Conservation (phyloP, 1,139 yeast genomes). For the Saccharomycopsis hybrid region DNA sequence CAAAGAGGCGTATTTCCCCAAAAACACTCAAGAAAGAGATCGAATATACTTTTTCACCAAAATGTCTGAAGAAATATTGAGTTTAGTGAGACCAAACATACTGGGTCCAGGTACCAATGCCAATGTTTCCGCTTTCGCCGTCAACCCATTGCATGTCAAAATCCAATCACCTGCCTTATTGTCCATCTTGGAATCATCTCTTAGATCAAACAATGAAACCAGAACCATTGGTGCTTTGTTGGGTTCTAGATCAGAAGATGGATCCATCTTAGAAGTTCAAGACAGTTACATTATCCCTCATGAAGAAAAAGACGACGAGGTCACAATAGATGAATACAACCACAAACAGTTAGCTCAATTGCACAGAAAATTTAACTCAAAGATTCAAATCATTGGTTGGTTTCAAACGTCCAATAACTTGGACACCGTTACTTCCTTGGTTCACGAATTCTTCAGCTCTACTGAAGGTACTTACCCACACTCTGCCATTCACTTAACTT, state of each 20-base stretch:
- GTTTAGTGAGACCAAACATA: constrained; percentile 19
- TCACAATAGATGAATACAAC: constrained; percentile 68
- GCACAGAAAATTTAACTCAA: constrained; percentile 75
- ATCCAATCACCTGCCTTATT: constrained; percentile 69
- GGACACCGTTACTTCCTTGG: constrained; percentile 72
- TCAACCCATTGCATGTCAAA: constrained; percentile 45
- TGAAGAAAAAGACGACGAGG: constrained; percentile 67
- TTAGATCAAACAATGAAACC: constrained; percentile 41
- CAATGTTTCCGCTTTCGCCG: constrained; percentile 34
- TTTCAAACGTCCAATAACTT: constrained; percentile 64
- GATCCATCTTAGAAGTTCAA: constrained; percentile 66
- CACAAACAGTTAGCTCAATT: constrained; percentile 67
- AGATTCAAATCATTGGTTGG: constrained; percentile 83
- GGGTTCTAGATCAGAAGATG: constrained; percentile 82
- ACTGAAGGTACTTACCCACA: constrained; percentile 63
- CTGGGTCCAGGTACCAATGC: constrained; percentile 17
- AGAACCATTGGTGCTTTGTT: constrained; percentile 79
- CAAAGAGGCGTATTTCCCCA: neutral
- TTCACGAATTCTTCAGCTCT: constrained; percentile 76
- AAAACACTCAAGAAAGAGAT: neutral
- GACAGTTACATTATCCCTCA: constrained; percentile 83
- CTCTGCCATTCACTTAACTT: constrained; percentile 75
- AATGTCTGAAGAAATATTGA: constrained; percentile 15
- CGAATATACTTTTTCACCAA: neutral
- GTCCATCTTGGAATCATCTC: constrained; percentile 57